Conservation (phyloP, 352 stramenopile genomes). For the Pythium aquatile region DNA sequence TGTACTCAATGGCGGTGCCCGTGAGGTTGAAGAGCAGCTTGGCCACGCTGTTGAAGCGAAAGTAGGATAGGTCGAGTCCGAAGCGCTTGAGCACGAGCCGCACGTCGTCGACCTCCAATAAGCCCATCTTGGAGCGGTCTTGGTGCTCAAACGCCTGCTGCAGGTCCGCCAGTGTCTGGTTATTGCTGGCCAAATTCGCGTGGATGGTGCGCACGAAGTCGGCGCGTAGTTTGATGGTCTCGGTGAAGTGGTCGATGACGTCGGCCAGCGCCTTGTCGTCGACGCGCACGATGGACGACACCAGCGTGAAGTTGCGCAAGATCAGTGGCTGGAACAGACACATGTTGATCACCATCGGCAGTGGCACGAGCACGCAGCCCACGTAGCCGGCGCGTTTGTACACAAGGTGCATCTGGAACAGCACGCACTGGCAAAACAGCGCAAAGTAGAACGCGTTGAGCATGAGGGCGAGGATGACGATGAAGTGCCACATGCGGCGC, state of each 20-base stretch:
- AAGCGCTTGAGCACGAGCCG: conserved; percentile 23
- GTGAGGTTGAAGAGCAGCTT: conserved; percentile 25
- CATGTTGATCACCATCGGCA: conserved; percentile 28
- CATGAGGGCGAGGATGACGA: conserved; percentile 26
- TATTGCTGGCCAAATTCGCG: conserved; percentile 12
- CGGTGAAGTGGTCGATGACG: conserved; percentile 31
- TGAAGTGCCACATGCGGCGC: conserved; percentile 27
- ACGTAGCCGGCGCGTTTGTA: conserved; percentile 9
- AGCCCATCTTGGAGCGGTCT: conserved; percentile 10
- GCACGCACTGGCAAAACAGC: conserved; percentile 31
- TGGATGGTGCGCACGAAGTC: conserved; percentile 24
- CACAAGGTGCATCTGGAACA: conserved; percentile 23
- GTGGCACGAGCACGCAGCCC: conserved; percentile 5
- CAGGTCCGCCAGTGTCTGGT: conserved; percentile 19
- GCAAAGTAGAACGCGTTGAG: conserved; percentile 30
- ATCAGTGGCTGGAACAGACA: conserved; percentile 27
- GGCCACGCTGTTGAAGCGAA: conserved; percentile 32
- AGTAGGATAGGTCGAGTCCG: conserved; percentile 29
- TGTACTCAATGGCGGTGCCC: conserved; percentile 23
- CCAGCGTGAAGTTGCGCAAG: conserved; percentile 28
- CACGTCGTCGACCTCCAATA: conserved; percentile 24
- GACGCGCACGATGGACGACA: conserved; percentile 24
- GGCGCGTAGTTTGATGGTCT: conserved; percentile 23
- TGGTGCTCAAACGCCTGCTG: conserved; percentile 16
- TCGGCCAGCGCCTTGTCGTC: conserved; percentile 28